Conservation (phyloP, 805 yeast genomes). For the Lipomyces starkeyi region DNA sequence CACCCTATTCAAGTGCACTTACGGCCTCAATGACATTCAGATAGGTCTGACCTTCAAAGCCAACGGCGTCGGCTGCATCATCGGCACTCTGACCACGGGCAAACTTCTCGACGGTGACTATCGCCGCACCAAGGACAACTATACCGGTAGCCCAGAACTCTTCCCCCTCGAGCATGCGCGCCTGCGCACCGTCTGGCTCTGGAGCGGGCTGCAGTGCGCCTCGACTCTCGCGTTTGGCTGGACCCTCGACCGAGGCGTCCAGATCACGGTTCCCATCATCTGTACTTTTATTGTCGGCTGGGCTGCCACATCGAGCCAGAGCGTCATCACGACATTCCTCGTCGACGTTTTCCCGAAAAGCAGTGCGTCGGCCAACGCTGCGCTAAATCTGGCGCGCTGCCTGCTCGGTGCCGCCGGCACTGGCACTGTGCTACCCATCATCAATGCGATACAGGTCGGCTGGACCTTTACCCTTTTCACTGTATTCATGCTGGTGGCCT, state of each 20-base stretch:
- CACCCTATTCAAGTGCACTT: constrained; percentile 56
- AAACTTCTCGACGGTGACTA: constrained; percentile 48
- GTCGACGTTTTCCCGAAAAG: constrained; percentile 77
- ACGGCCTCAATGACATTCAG: constrained; percentile 58
- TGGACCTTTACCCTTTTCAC: constrained; percentile 80
- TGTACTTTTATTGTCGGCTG: constrained; percentile 24
- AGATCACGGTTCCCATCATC: constrained; percentile 35
- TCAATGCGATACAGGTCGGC: constrained; percentile 62
- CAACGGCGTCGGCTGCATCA: constrained; percentile 72
- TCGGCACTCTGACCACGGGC: constrained; percentile 67
- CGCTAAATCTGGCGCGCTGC: constrained; percentile 76
- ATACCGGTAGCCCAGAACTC: constrained; percentile 3
- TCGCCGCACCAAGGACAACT: neutral
- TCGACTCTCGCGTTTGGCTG: constrained; percentile 34
- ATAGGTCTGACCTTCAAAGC: constrained; percentile 78
- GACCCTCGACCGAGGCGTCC: constrained; percentile 23
- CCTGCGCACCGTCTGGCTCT: constrained; percentile 13
- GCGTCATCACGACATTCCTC: constrained; percentile 63
- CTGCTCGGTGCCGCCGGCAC: constrained; percentile 71
- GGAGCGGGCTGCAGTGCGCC: constrained; percentile 4
- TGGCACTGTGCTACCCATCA: constrained; percentile 71
- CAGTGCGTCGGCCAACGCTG: constrained; percentile 76
- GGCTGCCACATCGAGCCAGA: constrained; percentile 20
- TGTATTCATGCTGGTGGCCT: constrained; percentile 38
- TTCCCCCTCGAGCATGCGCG: constrained; percentile 38